phyloP scores from a whole-genome alignment of 169 alveolate species.

The Cryptosporidium xiaoi region DNA sequence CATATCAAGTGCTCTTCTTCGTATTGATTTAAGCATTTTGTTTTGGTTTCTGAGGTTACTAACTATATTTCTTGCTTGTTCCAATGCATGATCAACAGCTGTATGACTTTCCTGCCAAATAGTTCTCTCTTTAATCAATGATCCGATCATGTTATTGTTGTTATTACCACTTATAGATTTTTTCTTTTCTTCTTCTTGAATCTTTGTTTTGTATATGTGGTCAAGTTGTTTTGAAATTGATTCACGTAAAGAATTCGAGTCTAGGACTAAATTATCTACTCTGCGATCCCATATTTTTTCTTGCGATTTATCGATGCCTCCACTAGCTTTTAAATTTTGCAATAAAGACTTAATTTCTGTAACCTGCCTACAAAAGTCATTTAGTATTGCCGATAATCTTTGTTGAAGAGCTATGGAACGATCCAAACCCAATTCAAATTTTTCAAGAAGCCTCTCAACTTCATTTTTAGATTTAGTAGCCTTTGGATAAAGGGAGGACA shows the following conservation, averaged over 20 bases:
- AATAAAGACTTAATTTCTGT: slow-evolving; percentile 29
- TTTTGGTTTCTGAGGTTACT: slow-evolving; percentile 48
- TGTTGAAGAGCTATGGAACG: slow-evolving; percentile 69
- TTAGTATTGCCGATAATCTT: slow-evolving; percentile 54
- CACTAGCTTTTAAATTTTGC: not conserved
- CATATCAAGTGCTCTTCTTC: slow-evolving; percentile 62
- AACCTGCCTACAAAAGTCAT: slow-evolving; percentile 66
- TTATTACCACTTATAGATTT: not conserved
- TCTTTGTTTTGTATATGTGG: slow-evolving; percentile 27
- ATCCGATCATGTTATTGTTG: slow-evolving; percentile 10
- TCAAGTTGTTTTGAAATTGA: slow-evolving; percentile 50
- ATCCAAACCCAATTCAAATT: slow-evolving; percentile 68
- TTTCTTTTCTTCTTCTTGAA: slow-evolving; percentile 27
- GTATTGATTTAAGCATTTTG: slow-evolving; percentile 52
- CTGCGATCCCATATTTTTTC: slow-evolving; percentile 64
- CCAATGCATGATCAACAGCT: slow-evolving; percentile 63
- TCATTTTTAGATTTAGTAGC: slow-evolving; percentile 65
- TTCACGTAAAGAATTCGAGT: slow-evolving; percentile 49
- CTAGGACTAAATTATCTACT: slow-evolving; percentile 42
- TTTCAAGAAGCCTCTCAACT: slow-evolving; percentile 63
- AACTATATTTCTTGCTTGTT: slow-evolving; percentile 64
- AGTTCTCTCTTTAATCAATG: slow-evolving; percentile 32
- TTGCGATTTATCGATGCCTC: slow-evolving; percentile 28
- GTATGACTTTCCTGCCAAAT: slow-evolving; percentile 68
- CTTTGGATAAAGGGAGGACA: slow-evolving; percentile 68